Conservation (phyloP, 768 basidiomycete genomes). For the Leccinum truebloodii region DNA sequence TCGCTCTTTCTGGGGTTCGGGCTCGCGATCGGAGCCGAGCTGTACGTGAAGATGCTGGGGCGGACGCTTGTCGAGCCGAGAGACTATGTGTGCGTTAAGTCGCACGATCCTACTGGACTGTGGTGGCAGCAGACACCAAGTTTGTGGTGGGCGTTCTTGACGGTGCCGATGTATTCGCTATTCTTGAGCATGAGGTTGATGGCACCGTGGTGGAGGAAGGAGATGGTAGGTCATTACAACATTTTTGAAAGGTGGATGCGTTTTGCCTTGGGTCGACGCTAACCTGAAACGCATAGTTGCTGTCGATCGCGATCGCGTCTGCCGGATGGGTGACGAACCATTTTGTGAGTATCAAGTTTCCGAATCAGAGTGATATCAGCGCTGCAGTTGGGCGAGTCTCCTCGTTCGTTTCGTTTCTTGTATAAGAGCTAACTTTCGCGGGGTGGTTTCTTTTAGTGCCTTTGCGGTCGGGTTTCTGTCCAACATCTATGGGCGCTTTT, state of each 20-base stretch:
- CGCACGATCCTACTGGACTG: conserved; percentile 55
- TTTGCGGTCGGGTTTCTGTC: conserved; percentile 81
- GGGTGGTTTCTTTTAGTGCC: conserved; percentile 41
- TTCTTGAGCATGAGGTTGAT: conserved; percentile 67
- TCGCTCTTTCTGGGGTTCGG: conserved; percentile 81
- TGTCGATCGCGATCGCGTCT: conserved; percentile 62
- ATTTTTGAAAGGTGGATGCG: not conserved
- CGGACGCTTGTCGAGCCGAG: conserved; percentile 46
- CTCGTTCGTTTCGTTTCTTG: not conserved
- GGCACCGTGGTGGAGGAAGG: conserved; percentile 55
- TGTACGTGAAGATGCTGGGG: conserved; percentile 60
- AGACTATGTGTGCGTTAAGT: conserved; percentile 60
- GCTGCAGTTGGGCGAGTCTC: conserved; percentile 65
- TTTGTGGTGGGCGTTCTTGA: conserved; percentile 72
- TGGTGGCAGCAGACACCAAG: conserved; percentile 80
- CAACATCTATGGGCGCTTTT: conserved; percentile 75
- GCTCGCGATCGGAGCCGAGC: conserved; percentile 73
- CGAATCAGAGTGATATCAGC: conserved; percentile 71
- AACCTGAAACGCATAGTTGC: conserved; percentile 27
- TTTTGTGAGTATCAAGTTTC: conserved; percentile 57
- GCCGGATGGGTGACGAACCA: conserved; percentile 82
- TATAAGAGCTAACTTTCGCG: not conserved
- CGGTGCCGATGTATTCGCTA: conserved; percentile 68
- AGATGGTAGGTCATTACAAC: conserved; percentile 46
- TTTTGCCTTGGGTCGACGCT: not conserved